phyloP scores from a whole-genome alignment of 768 basidiomycete genomes.

The Rhizopogon vesiculosus region DNA sequence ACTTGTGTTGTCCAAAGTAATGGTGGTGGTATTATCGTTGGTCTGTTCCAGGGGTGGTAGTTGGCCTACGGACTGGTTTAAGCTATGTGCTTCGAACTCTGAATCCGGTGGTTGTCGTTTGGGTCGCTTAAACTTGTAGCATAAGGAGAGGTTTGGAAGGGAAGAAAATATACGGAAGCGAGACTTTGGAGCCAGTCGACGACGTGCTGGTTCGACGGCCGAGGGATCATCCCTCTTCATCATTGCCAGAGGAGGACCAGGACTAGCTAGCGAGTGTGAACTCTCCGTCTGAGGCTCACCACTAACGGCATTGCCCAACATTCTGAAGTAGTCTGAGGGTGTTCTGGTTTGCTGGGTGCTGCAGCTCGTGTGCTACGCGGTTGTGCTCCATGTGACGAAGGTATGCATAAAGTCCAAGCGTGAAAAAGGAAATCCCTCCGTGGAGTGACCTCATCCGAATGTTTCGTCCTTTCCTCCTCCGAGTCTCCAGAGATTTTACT shows the following conservation, averaged over 20 bases:
- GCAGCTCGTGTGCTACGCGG: too few relatives aligned
- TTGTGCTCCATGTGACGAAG: neutral
- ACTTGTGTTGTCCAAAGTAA: constrained; percentile 25
- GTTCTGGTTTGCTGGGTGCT: neutral
- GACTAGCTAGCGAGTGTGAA: neutral
- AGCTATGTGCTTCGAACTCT: neutral
- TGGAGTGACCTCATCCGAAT: constrained; percentile 2
- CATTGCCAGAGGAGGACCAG: constrained; percentile 33
- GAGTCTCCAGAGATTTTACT: neutral
- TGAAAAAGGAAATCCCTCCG: neutral
- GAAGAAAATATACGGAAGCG: constrained; percentile 28
- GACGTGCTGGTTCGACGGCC: constrained; percentile 42
- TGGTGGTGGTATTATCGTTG: constrained; percentile 16
- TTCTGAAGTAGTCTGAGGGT: neutral
- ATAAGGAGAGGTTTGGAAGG: constrained; percentile 23
- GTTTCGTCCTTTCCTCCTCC: neutral
- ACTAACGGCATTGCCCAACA: neutral
- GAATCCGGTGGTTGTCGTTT: neutral
- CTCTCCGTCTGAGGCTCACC: neutral
- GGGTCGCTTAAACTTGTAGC: constrained; percentile 5
- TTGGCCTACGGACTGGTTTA: neutral
- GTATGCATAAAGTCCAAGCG: neutral
- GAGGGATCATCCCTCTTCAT: constrained; percentile 37
- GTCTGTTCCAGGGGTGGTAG: neutral
- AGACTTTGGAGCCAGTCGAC: constrained; percentile 36